phyloP scores from a whole-genome alignment of 2,329 filamentous ascomycete species.

The Fusarium brachygibbosum region DNA sequence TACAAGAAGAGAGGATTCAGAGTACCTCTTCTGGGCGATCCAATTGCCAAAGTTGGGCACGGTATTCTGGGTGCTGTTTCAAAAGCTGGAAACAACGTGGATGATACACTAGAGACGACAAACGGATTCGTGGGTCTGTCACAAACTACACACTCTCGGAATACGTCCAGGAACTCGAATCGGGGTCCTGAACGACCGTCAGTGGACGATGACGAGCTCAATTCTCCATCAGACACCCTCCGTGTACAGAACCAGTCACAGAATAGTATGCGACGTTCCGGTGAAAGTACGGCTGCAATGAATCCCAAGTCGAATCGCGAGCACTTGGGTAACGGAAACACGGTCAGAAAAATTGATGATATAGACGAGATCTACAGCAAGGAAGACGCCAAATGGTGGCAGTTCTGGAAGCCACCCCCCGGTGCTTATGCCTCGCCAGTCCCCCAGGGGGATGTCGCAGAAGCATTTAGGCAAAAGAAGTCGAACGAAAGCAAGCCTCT shows the following conservation, averaged over 20 bases:
- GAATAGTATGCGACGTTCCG: conserved; percentile 56
- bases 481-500: conserved; percentile 61
- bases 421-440: conserved; percentile 73
- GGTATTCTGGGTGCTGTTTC: conserved; percentile 61
- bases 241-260: conserved; percentile 55
- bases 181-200: conserved; percentile 47
- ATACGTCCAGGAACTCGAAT: conserved; percentile 46
- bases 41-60: conserved; percentile 62
- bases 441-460: conserved; percentile 66
- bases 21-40: conserved; percentile 53
- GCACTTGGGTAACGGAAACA: conserved; percentile 57
- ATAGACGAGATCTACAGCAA: conserved; percentile 64
- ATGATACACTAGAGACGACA: conserved; percentile 66
- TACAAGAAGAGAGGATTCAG: conserved; percentile 46
- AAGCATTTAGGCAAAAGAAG: conserved; percentile 51
- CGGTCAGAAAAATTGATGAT: conserved; percentile 64
- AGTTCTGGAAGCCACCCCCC: conserved; percentile 74
- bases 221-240: conserved; percentile 48
- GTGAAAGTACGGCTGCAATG: conserved; percentile 54
- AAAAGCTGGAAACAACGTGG: conserved; percentile 64
- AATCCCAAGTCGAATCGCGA: conserved; percentile 21
- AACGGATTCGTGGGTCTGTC: conserved; percentile 63
- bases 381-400: conserved; percentile 66
- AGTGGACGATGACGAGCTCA: conserved; percentile 51
- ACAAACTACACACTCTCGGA: background rate